Base-by-base conservation (phyloP, 805 yeast species). In the Yamadazyma tumulicola region DNA sequence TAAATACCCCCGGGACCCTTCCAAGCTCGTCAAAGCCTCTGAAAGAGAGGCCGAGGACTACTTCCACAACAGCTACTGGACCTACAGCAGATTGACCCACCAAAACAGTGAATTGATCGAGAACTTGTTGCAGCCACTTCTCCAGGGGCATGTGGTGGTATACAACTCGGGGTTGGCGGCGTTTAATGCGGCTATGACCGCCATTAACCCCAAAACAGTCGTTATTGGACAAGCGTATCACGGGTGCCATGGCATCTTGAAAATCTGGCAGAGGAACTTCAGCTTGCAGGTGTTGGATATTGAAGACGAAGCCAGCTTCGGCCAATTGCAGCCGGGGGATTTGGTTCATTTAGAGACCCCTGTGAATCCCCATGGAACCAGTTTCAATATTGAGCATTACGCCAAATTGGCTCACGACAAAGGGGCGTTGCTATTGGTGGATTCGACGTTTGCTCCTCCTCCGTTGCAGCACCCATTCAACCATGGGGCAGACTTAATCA, bases 391-490 rank as follows among this genome's bases (percentile, higher is more conserved):
- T 37, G 57, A 61, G 26, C 57, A 72, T 31, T 81, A 74, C 50
- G 89, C 86, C 3, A 66, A 75, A 2, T 71, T 69, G 41, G 95
- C 95, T 1, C 95, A 86, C 53, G 63, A 69, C 2, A 75, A 76
- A 35, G 95, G 95, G 13, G 96, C 95, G 0, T 48, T 66, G 16
- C 59, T 89, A 10, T 51, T 78, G 17, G 79, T 85, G 11, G 97
- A 89, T 58, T 73, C 96, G 5, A 91, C 97, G 0, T 85, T 91
- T 60, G 97, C 96, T 7, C 96, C 97, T 14, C 95, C 95, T 10
- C 96, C 96, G 12, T 61, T 88, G 38, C 83, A 78, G 48, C 75
- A 86, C 41, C 91, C 95, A 4, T 86, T 87, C 61, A 69, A 70
- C 25, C 81, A 75, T 49, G 96, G 91, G 31, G 96, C 83, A 19